Evolutionary conservation across 208 protist genomes (phyloP).

Genomic region (Angomonas desouzai): DNA sequence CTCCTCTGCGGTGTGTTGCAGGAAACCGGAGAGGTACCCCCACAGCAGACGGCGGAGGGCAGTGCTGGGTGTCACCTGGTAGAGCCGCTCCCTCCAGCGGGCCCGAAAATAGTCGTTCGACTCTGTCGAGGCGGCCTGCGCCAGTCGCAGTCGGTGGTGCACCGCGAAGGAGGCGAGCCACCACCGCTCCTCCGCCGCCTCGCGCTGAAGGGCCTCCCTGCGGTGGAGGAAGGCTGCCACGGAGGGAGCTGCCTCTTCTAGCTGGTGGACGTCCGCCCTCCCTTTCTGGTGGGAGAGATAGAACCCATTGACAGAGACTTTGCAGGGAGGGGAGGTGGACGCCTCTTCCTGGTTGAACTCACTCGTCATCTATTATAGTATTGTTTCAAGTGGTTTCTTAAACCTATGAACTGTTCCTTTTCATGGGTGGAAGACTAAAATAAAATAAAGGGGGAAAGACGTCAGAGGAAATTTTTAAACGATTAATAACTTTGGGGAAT

Average conservation of each 20-base stretch:
- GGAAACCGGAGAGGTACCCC: slow-evolving; percentile 42
- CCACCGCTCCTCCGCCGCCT: slow-evolving; percentile 3
- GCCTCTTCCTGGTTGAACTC: not conserved
- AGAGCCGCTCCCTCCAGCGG: slow-evolving; percentile 21
- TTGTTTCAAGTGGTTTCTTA: not conserved
- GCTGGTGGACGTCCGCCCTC: not conserved
- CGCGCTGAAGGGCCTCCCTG: not conserved
- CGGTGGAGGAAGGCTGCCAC: not conserved
- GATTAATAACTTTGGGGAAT: not conserved
- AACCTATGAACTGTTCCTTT: not conserved
- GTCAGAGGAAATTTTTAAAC: not conserved
- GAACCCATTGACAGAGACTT: not conserved
- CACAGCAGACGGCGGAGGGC: slow-evolving; percentile 30
- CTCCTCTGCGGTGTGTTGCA: slow-evolving; percentile 19
- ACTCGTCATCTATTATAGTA: not conserved
- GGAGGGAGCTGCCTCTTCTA: not conserved
- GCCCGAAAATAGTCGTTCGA: slow-evolving; percentile 5
- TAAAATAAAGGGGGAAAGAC: not conserved
- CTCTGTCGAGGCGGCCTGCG: slow-evolving; percentile 6
- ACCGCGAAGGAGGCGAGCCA: slow-evolving; percentile 6
- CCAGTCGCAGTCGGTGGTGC: not conserved
- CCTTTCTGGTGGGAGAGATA: not conserved
- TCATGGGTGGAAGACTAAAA: not conserved
- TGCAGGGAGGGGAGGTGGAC: not conserved
- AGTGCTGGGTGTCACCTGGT: slow-evolving; percentile 13